phyloP scores from a whole-genome alignment of 2,329 filamentous ascomycete species.

The Clarireedia sp. region DNA sequence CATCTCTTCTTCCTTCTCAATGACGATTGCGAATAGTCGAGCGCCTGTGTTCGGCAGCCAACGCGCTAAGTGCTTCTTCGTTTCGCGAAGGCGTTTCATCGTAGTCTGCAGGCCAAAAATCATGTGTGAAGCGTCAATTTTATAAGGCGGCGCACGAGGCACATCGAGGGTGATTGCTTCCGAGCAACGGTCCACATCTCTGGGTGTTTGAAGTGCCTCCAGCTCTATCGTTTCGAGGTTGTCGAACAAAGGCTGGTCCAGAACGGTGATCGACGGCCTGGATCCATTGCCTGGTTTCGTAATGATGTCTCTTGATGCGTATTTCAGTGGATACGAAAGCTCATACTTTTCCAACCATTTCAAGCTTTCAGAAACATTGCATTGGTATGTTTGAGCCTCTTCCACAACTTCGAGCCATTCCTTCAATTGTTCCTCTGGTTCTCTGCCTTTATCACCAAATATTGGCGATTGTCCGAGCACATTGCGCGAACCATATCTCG shows the following conservation, averaged over 20 bases:
- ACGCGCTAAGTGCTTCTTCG: constrained; percentile 25
- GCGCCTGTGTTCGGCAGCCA: constrained; percentile 28
- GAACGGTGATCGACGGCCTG: constrained; percentile 19
- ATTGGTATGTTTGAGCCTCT: too few relatives aligned
- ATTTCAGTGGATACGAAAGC: constrained; percentile 24
- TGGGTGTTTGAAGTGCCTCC: constrained; percentile 14
- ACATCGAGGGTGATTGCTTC: constrained; percentile 24
- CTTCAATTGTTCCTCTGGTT: too few relatives aligned
- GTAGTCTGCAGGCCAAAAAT: constrained; percentile 34
- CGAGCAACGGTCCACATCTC: constrained; percentile 18
- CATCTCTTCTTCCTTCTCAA: constrained; percentile 21
- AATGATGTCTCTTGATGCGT: constrained; percentile 25
- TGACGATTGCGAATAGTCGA: constrained; percentile 25
- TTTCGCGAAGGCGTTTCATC: constrained; percentile 24
- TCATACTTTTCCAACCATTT: constrained; percentile 16
- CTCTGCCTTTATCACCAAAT: too few relatives aligned
- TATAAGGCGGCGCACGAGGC: constrained; percentile 8
- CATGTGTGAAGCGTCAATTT: constrained; percentile 46
- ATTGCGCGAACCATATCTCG: not conserved
- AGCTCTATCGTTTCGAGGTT: constrained; percentile 17
- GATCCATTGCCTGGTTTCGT: constrained; percentile 11
- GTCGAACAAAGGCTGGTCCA: constrained; percentile 25
- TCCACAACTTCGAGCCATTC: too few relatives aligned
- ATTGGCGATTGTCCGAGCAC: not conserved
- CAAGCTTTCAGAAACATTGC: not conserved